Evolutionary conservation across 768 basidiomycete genomes (phyloP).

Genomic region (Solioccasus polychromus): DNA sequence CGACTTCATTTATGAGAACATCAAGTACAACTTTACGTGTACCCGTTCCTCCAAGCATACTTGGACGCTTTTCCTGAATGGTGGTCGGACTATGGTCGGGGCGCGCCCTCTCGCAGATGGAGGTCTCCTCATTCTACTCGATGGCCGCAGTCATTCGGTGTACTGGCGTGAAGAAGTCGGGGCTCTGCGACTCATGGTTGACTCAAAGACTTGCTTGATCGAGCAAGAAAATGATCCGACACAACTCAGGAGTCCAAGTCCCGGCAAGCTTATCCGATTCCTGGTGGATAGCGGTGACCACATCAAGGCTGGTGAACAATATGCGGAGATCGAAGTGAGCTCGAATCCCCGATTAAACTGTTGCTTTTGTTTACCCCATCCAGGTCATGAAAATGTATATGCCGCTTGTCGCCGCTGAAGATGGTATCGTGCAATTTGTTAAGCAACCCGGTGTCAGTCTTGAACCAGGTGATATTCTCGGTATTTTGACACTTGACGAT

Average conservation of each 20-base stretch:
- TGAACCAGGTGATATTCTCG: conserved; percentile 95
- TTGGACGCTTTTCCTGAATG: conserved; percentile 97
- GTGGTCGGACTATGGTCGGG: conserved; percentile 88
- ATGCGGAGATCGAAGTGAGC: conserved; percentile 94
- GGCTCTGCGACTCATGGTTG: conserved; percentile 86
- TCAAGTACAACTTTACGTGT: conserved; percentile 93
- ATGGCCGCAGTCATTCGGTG: conserved; percentile 93
- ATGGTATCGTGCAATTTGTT: conserved; percentile 91
- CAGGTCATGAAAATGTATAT: conserved; percentile 99
- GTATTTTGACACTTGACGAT: conserved; percentile 94
- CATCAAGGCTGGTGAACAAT: conserved; percentile 92
- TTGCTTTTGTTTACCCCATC: conserved; percentile 1
- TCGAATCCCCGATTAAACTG: not conserved
- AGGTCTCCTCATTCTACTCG: conserved; percentile 86
- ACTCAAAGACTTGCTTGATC: conserved; percentile 96
- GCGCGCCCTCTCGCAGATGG: conserved; percentile 93
- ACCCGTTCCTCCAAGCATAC: conserved; percentile 83
- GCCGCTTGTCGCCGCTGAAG: conserved; percentile 92
- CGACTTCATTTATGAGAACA: conserved; percentile 97
- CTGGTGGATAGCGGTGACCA: conserved; percentile 97
- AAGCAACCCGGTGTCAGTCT: conserved; percentile 98
- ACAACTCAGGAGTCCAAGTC: conserved; percentile 91
- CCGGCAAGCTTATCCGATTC: conserved; percentile 93
- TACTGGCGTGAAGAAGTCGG: conserved; percentile 99
- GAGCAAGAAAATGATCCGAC: conserved; percentile 99